Conservation (phyloP, 2,329 filamentous ascomycete species). For the Teratosphaeria viscida region DNA sequence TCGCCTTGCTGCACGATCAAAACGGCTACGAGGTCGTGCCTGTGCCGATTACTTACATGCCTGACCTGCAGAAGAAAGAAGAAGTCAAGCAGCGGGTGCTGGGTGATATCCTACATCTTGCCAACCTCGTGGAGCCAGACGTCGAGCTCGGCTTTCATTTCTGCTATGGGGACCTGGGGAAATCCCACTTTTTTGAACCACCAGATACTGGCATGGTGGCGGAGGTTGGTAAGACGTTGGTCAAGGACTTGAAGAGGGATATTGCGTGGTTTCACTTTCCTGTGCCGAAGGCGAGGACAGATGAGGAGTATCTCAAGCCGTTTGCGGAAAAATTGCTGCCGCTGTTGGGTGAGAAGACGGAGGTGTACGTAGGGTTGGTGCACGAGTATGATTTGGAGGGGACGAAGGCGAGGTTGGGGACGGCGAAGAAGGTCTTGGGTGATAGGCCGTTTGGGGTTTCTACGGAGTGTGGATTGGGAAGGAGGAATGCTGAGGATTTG, state of each 20-base stretch:
- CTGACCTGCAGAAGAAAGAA: slow-evolving; percentile 17
- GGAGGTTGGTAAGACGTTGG: slow-evolving; percentile 24
- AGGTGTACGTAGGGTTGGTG: slow-evolving; percentile 28
- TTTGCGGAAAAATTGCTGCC: slow-evolving; percentile 20
- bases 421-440: slow-evolving; percentile 18
- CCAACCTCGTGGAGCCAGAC: slow-evolving; percentile 15
- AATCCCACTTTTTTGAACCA: slow-evolving; percentile 32
- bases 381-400: slow-evolving; percentile 28
- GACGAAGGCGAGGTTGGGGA: slow-evolving; percentile 24
- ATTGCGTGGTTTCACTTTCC: slow-evolving; percentile 34
- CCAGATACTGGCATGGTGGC: slow-evolving; percentile 18
- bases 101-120: slow-evolving; percentile 17
- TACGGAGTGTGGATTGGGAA: slow-evolving; percentile 29
- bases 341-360: slow-evolving; percentile 9
- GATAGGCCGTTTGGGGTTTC: slow-evolving; percentile 24
- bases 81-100: slow-evolving; percentile 22
- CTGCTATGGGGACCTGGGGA: slow-evolving; percentile 33
- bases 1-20: slow-evolving; percentile 13
- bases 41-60: background rate
- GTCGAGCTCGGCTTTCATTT: slow-evolving; percentile 33
- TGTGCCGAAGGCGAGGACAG: slow-evolving; percentile 28
- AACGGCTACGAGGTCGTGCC: background rate
- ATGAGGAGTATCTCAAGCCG: slow-evolving; percentile 28
- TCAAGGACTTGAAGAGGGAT: slow-evolving; percentile 10
- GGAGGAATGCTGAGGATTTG: slow-evolving; percentile 18